A percentile compares a stretch with the other conserved stretches of the same genome.
Evolutionary conservation across 2,329 filamentous ascomycete species (phyloP).

Genomic region (Sporothrix globosa): DNA sequence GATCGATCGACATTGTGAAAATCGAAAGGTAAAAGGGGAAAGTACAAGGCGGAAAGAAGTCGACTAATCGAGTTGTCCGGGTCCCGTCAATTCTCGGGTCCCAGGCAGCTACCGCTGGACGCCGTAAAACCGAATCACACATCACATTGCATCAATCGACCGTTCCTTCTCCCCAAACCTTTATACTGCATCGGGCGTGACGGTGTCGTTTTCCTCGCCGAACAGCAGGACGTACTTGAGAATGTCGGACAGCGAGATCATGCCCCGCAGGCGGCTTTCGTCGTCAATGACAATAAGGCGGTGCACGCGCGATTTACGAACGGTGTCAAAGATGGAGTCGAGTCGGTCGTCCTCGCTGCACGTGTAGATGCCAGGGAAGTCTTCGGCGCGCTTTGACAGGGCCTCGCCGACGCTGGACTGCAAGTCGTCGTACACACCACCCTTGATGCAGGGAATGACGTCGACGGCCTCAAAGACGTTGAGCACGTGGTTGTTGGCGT

Average conservation of each 20-base stretch:
- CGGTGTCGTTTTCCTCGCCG: conserved; percentile 64
- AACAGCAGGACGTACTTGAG: conserved; percentile 89
- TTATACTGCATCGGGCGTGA: conserved; percentile 28
- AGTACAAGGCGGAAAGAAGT: too few relatives aligned
- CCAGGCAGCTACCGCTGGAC: conserved; percentile 12
- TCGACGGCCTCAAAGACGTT: conserved; percentile 99
- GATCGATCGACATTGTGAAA: neutral
- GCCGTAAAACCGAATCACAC: neutral
- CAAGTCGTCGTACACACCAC: conserved; percentile 88
- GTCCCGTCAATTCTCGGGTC: neutral
- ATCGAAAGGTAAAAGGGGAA: neutral
- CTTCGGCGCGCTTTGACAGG: conserved; percentile 80
- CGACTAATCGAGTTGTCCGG: neutral
- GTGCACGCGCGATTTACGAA: conserved; percentile 92
- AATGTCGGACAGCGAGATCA: conserved; percentile 94
- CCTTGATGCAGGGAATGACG: conserved; percentile 94
- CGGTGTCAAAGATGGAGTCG: conserved; percentile 94
- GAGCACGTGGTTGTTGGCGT: conserved; percentile 73
- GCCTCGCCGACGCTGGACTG: conserved; percentile 86
- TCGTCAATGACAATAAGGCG: conserved; percentile 92
- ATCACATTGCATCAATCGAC: neutral
- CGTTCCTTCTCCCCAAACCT: neutral
- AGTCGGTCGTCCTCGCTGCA: conserved; percentile 89
- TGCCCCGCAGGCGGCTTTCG: conserved; percentile 78
- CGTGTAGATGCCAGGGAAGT: conserved; percentile 96